Conservation (phyloP, 805 yeast species). For the Suhomyces faveliae region DNA sequence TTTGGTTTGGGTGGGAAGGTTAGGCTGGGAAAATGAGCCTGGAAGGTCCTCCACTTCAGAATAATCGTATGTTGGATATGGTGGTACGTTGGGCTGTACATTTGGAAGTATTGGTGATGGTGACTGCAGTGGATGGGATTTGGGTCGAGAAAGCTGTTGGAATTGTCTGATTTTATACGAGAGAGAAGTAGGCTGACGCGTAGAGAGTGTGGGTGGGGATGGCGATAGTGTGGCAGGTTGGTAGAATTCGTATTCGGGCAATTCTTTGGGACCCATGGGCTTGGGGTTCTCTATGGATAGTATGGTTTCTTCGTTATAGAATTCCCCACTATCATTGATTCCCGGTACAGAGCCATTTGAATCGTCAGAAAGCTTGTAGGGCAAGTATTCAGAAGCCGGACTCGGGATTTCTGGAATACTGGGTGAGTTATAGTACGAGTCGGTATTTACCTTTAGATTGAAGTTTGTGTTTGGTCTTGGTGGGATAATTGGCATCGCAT, state of each 20-base stretch:
- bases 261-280: constrained; percentile 41
- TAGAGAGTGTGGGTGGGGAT: neutral
- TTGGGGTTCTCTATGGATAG: constrained; percentile 31
- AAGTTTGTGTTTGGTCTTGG: neutral
- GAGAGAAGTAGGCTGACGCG: neutral
- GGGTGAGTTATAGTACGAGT: neutral
- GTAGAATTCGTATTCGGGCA: constrained; percentile 30
- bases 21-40: neutral
- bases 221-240: constrained; percentile 1
- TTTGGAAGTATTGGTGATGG: neutral
- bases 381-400: neutral
- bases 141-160: constrained; percentile 12
- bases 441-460: constrained; percentile 1
- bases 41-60: neutral
- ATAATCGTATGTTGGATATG: constrained; percentile 5
- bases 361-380: neutral
- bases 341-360: neutral
- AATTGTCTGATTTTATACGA: constrained; percentile 8
- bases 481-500: constrained; percentile 4
- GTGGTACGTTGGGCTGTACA: neutral
- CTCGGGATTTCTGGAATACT: neutral
- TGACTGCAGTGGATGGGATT: constrained; percentile 2
- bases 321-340: neutral
- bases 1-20: neutral
- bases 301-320: constrained; percentile 22